Conservation (phyloP, 345 rosid genomes). For the Mangifera indica region DNA sequence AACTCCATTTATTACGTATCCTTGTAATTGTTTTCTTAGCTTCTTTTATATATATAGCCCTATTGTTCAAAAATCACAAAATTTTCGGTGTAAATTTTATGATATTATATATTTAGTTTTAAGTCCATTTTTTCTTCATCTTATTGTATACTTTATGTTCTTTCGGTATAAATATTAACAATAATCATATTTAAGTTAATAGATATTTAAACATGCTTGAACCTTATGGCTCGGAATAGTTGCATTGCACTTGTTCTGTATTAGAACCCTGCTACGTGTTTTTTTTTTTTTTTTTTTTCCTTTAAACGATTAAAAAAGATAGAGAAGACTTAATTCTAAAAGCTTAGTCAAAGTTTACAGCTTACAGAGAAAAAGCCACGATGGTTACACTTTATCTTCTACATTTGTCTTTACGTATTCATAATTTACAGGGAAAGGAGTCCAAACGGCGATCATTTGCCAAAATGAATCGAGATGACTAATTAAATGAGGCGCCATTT, state of each 20-base stretch:
- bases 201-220: too few relatives aligned
- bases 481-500: neutral
- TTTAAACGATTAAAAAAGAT: neutral
- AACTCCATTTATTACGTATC: neutral
- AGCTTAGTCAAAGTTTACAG: constrained; percentile 38
- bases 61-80: too few relatives aligned
- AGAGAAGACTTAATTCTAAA: neutral
- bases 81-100: too few relatives aligned
- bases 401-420: neutral
- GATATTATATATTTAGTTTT: too few relatives aligned
- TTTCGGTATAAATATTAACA: too few relatives aligned
- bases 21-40: too few relatives aligned
- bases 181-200: too few relatives aligned
- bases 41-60: too few relatives aligned
- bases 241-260: too few relatives aligned
- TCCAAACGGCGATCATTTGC: neutral
- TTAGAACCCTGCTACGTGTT: too few relatives aligned
- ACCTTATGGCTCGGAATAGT: too few relatives aligned
- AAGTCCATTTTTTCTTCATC: neutral
- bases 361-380: neutral
- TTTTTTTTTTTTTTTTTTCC: neutral
- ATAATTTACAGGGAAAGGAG: neutral
- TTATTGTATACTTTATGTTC: constrained; percentile 11
- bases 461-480: neutral
- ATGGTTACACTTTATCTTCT: neutral